Evolutionary conservation across 441 rosid species (phyloP).

Genomic region (Aleurites moluccanus): DNA sequence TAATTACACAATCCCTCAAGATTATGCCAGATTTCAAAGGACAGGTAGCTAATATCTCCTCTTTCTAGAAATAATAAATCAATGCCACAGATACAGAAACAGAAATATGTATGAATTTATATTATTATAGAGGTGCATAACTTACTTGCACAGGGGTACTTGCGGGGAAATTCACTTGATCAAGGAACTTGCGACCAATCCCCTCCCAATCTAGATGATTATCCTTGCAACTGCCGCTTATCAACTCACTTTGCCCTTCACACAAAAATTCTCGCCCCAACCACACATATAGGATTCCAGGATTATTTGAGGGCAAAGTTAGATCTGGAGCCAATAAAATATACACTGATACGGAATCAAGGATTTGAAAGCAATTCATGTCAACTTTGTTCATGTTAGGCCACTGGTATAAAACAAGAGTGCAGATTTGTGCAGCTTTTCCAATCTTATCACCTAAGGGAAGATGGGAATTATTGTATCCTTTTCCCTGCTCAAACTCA

Average conservation of each 20-base stretch:
- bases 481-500: conserved; percentile 30
- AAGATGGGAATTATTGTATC: conserved; percentile 6
- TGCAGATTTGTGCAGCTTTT: conserved; percentile 17
- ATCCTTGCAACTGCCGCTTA: conserved; percentile 21
- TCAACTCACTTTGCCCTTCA: conserved; percentile 22
- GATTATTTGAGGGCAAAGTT: conserved; percentile 16
- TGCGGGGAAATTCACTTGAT: conserved; percentile 31
- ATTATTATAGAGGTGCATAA: conserved; percentile 5
- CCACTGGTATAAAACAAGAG: conserved; percentile 38
- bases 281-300: conserved; percentile 39
- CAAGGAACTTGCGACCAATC: conserved; percentile 33
- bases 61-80: background rate
- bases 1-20: background rate
- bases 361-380: conserved; percentile 24
- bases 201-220: conserved; percentile 29
- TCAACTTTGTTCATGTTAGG: conserved; percentile 38
- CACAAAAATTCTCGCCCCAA: conserved; percentile 25
- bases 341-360: conserved; percentile 41
- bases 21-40: conserved; percentile 2
- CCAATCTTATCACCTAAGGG: conserved; percentile 10
- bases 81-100: conserved; percentile 3
- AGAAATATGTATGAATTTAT: background rate
- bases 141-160: conserved; percentile 37
- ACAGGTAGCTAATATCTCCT: background rate
- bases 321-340: conserved; percentile 33